These are phyloP conservation scores for Auricularia sp. DNA, from an alignment of 768 basidiomycete species.

Conservation along the genomic window DNA sequence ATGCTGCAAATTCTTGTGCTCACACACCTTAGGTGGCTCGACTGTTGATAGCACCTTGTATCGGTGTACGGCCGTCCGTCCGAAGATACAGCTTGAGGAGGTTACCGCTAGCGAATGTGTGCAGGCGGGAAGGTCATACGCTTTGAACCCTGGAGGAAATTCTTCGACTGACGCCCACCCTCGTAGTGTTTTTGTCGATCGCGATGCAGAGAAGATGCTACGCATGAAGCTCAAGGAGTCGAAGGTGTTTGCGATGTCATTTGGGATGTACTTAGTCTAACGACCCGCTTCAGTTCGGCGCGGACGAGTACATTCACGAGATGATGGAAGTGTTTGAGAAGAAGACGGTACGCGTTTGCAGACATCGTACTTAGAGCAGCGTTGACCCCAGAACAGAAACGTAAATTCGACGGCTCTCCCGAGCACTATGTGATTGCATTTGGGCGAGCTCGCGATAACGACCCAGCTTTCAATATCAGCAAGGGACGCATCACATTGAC, in stretches of 20 bases:
- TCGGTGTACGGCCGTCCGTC: background rate
- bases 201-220: constrained; percentile 1
- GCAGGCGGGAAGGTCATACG: constrained; percentile 1
- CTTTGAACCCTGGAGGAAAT: no score
- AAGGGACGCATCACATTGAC: constrained; percentile 1
- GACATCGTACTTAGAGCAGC: background rate
- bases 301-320: constrained; percentile 2
- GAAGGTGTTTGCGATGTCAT: background rate
- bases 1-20: background rate
- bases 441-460: constrained; percentile 7
- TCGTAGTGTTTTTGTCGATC: background rate
- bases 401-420: constrained; percentile 5
- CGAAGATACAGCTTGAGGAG: constrained; percentile 3
- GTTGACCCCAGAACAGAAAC: background rate
- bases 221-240: constrained; percentile 2
- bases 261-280: no score
- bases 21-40: background rate
- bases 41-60: constrained; percentile 6
- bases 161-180: no score
- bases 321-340: constrained; percentile 6
- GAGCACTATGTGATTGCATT: constrained; percentile 5
- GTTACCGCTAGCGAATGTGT: constrained; percentile 6
- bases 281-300: background rate
- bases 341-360: background rate
- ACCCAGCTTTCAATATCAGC: constrained; percentile 1